Evolutionary conservation across 139 green algal genomes (phyloP).

Genomic region (Edaphochlamys debaryana): DNA sequence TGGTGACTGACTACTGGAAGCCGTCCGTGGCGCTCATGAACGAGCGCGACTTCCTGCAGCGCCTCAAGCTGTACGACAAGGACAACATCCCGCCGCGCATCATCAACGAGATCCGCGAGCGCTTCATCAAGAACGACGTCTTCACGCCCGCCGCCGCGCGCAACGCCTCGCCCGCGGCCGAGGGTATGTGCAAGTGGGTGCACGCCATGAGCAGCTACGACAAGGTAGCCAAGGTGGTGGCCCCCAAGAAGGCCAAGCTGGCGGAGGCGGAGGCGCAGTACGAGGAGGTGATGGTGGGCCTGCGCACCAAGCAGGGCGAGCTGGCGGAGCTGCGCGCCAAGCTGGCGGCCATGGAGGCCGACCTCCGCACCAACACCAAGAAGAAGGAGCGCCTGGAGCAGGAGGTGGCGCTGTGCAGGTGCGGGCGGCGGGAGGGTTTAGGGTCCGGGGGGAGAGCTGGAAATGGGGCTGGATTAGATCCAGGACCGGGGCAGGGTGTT

Average conservation of each 20-base stretch:
- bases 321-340: conserved; percentile 76
- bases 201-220: conserved; percentile 86
- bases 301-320: conserved; percentile 78
- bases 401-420: conserved; percentile 75
- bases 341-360: conserved; percentile 76
- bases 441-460: background rate
- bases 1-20: conserved; percentile 83
- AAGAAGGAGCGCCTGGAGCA: conserved; percentile 79
- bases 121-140: conserved; percentile 72
- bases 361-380: conserved; percentile 68
- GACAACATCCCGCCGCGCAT: conserved; percentile 75
- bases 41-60: conserved; percentile 75
- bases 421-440: background rate
- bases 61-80: conserved; percentile 85
- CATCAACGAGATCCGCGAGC: conserved; percentile 71
- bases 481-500: too few relatives aligned
- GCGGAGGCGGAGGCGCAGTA: conserved; percentile 74
- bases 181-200: conserved; percentile 84
- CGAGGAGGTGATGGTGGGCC: conserved; percentile 75
- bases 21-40: conserved; percentile 71
- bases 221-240: conserved; percentile 78
- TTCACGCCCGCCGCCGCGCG: conserved; percentile 71
- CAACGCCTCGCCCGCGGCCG: conserved; percentile 64
- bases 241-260: conserved; percentile 80
- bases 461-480: background rate